Base-by-base conservation (phyloP, 176 grass and related monocot genomes). In the Puccinellia tenuiflora region DNA sequence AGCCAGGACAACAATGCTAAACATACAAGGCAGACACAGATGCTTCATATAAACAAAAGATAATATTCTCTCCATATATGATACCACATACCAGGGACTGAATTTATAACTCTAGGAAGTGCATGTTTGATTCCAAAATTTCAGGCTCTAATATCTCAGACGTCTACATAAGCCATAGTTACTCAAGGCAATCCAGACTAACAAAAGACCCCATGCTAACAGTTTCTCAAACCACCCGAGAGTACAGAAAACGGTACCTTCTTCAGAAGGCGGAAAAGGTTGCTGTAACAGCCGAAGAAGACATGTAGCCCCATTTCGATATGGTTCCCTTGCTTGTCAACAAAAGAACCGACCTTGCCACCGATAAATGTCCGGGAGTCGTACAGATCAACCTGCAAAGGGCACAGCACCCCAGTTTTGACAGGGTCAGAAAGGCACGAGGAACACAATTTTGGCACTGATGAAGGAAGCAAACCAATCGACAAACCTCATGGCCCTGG, bases 261-360 rank as follows among this genome's bases (percentile, higher is more conserved):
- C 87, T 95, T 98, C 90, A 98, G 90, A 24, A 98, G 92, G 31
- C 96, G 96, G 83, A 95, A 98, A 59, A 98, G 90, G 88, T 98
- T 98, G 87, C 91, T 98, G 72, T 98, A 98, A 82, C 96, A 98
- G 55, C 96, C 96, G 22, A 98, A 98, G 74, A 98, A 98, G 68
- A 98, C 96, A 29, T 98, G 96, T 37, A 95, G 68, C 10, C 96
- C 96, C 96, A 98, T 98, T 82, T 98, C 96, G 18, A 98, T 98
- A 91, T 98, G 96, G 73, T 98, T 98, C 56, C 96, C 96, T 52
- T 40, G 56, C 67, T 78, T 98, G 73, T 98, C 92, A 0, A 98
- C 96, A 76, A 98, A 98, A 15, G 96, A 98, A 35, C 90, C 96
- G 14, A 98, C 96, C 79, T 98, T 98, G 47, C 96, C 96, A 1